A percentile compares a stretch with the other conserved stretches of the same genome.
Conservation (phyloP, 495 filamentous ascomycete genomes). For the Aspergillus taichungensis region DNA sequence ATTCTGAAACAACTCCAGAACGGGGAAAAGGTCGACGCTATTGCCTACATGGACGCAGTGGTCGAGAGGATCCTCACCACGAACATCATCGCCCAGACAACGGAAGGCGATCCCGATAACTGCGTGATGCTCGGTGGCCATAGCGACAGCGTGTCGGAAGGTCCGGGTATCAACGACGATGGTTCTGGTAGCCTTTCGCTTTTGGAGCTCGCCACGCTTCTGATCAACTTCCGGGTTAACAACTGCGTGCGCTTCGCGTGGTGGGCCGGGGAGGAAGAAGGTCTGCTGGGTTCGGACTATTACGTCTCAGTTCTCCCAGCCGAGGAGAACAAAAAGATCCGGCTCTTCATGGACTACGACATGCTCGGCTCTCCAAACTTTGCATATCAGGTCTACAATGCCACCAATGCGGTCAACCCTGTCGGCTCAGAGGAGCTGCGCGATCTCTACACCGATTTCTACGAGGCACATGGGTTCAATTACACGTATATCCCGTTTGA, state of each 20-base stretch:
- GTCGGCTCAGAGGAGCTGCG: conserved; percentile 54
- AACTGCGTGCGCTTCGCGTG: conserved; percentile 62
- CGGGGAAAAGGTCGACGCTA: conserved; percentile 39
- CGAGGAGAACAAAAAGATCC: conserved; percentile 46
- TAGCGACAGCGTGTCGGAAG: conserved; percentile 53
- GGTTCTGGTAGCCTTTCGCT: conserved; percentile 57
- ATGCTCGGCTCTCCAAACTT: conserved; percentile 68
- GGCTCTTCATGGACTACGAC: conserved; percentile 65
- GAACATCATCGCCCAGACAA: conserved; percentile 59
- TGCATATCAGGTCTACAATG: conserved; percentile 55
- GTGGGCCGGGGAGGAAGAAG: conserved; percentile 58
- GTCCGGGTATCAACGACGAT: conserved; percentile 58
- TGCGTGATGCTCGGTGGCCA: conserved; percentile 56
- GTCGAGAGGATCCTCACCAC: conserved; percentile 38
- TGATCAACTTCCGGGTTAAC: conserved; percentile 47
- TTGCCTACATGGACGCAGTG: conserved; percentile 46
- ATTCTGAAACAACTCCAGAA: conserved; percentile 35
- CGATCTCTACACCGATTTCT: conserved; percentile 52
- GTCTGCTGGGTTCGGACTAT: conserved; percentile 50
- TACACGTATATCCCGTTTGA: conserved; percentile 48
- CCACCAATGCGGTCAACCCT: conserved; percentile 52
- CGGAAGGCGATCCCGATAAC: conserved; percentile 51
- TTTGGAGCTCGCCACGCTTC: conserved; percentile 50
- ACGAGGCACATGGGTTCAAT: conserved; percentile 29
- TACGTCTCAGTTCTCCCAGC: conserved; percentile 45